A percentile compares a stretch with the other conserved stretches of the same genome.
Evolutionary conservation across 2,329 filamentous ascomycete genomes (phyloP).

Genomic region (Colletotrichum graminicola): DNA sequence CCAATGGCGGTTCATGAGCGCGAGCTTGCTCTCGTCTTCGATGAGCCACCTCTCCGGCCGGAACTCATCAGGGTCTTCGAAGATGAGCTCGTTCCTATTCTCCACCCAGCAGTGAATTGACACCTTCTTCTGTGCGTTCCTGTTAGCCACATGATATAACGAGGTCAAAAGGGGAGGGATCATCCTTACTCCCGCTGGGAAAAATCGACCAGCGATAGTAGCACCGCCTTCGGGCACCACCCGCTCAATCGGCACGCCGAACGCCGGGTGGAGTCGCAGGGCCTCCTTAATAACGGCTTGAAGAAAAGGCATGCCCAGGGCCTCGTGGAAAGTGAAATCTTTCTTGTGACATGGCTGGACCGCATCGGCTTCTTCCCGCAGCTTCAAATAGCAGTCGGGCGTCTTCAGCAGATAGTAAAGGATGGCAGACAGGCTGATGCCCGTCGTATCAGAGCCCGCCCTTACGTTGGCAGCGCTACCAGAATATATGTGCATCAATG

Average conservation of each 20-base stretch:
- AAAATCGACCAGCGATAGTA: conserved; percentile 52
- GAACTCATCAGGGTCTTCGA: conserved; percentile 53
- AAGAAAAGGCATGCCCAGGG: conserved; percentile 57
- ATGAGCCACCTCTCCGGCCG: conserved; percentile 55
- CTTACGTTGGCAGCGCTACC: conserved; percentile 44
- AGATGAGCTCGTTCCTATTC: conserved; percentile 50
- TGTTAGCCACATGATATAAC: not conserved
- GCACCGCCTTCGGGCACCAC: conserved; percentile 59
- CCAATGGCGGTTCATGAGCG: conserved; percentile 37
- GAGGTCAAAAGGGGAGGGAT: not conserved
- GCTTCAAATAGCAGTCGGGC: conserved; percentile 47
- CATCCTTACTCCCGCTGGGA: conserved; percentile 47
- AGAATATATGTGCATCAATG: conserved; percentile 45
- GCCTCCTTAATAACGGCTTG: conserved; percentile 67
- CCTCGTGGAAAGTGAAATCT: conserved; percentile 46
- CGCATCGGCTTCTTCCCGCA: conserved; percentile 55
- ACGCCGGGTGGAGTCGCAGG: conserved; percentile 61
- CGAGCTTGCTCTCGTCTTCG: conserved; percentile 38
- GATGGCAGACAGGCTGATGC: conserved; percentile 49
- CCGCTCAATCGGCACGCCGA: conserved; percentile 61
- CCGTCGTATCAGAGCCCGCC: conserved; percentile 54
- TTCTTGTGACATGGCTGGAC: conserved; percentile 38
- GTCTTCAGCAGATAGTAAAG: conserved; percentile 48
- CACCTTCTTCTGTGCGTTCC: not conserved
- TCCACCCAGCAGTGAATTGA: not conserved